Evolutionary conservation across 2,329 filamentous ascomycete genomes (phyloP).

Genomic region (Clonostachys sp.): DNA sequence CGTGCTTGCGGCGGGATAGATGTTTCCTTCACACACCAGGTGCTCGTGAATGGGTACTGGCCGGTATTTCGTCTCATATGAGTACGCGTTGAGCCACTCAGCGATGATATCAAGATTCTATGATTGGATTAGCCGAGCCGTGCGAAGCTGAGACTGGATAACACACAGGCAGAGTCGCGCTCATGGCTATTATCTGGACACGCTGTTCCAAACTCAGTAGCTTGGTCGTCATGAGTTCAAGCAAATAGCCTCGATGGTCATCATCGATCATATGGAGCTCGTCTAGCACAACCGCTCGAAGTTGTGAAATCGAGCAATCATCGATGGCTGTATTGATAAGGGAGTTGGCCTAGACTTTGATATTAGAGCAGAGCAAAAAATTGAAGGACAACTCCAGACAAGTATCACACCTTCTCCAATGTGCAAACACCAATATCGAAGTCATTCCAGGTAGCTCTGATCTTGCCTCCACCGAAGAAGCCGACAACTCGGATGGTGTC

Average conservation of each 20-base stretch:
- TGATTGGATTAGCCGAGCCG: neutral
- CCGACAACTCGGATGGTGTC: conserved; percentile 62
- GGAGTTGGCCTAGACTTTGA: conserved; percentile 58
- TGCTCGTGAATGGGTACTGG: conserved; percentile 75
- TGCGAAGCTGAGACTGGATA: neutral
- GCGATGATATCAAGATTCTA: conserved; percentile 68
- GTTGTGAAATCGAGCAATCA: conserved; percentile 59
- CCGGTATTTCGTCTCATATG: conserved; percentile 67
- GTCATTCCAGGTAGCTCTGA: conserved; percentile 63
- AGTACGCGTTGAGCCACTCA: conserved; percentile 65
- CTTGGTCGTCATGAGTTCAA: conserved; percentile 72
- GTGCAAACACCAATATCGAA: conserved; percentile 78
- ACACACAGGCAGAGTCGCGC: conserved; percentile 67
- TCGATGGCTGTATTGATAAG: conserved; percentile 71
- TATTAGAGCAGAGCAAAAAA: neutral
- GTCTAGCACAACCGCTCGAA: conserved; percentile 67
- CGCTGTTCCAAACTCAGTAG: conserved; percentile 62
- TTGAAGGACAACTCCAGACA: neutral
- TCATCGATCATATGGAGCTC: conserved; percentile 83
- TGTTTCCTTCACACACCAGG: conserved; percentile 64
- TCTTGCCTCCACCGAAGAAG: conserved; percentile 71
- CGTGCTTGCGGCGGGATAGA: conserved; percentile 57
- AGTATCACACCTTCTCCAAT: conserved; percentile 58
- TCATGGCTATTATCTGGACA: conserved; percentile 75
- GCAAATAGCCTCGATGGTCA: conserved; percentile 67